Evolutionary conservation across 352 stramenopile species (phyloP).

Genomic region (Globisporangium okanoganense): DNA sequence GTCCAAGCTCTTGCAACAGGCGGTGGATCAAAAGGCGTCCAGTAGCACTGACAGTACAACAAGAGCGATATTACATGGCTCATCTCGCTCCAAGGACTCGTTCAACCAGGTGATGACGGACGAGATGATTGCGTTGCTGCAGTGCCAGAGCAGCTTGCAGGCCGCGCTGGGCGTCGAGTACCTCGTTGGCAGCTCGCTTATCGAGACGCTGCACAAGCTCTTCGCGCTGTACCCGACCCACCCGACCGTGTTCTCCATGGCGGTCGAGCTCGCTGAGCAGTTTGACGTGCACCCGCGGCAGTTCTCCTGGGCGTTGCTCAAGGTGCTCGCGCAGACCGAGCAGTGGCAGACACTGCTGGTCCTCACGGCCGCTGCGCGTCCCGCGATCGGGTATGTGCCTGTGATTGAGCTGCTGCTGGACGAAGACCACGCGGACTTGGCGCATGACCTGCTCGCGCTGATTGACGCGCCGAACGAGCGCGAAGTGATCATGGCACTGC

Average conservation of each 20-base stretch:
- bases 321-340: slow-evolving; percentile 33
- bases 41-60: not conserved
- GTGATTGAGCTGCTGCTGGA: slow-evolving; percentile 50
- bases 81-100: slow-evolving; percentile 22
- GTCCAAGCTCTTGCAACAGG: slow-evolving; percentile 24
- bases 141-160: slow-evolving; percentile 40
- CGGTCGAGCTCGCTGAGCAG: slow-evolving; percentile 37
- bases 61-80: not conserved
- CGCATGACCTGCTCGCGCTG: slow-evolving; percentile 25
- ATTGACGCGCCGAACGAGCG: slow-evolving; percentile 31
- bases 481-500: slow-evolving; percentile 25
- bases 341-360: slow-evolving; percentile 48
- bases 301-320: slow-evolving; percentile 53
- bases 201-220: slow-evolving; percentile 62
- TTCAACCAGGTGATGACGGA: slow-evolving; percentile 51
- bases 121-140: slow-evolving; percentile 41
- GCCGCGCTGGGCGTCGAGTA: slow-evolving; percentile 27
- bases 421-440: slow-evolving; percentile 34
- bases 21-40: not conserved
- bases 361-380: slow-evolving; percentile 29
- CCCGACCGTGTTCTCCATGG: slow-evolving; percentile 25
- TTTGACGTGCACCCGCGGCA: slow-evolving; percentile 43
- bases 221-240: slow-evolving; percentile 43
- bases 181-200: slow-evolving; percentile 44
- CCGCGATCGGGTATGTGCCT: slow-evolving; percentile 38